phyloP scores from a whole-genome alignment of 2,329 filamentous ascomycete species.

The Apiospora aurea region DNA sequence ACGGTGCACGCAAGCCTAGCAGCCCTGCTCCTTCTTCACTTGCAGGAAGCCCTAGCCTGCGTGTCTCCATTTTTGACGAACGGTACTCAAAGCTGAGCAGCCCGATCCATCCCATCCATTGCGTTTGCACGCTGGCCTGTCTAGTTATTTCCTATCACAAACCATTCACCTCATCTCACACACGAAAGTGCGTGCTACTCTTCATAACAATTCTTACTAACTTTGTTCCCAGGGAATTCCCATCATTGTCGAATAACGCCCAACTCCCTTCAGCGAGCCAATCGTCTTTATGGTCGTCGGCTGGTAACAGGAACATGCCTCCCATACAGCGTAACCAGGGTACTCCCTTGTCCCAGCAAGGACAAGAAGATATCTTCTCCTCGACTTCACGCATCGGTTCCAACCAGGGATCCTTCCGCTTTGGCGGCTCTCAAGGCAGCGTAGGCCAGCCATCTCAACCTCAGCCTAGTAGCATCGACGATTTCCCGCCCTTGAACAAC shows the following conservation, averaged over 20 bases:
- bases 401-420: conserved; percentile 59
- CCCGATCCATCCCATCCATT: background rate
- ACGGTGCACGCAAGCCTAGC: background rate
- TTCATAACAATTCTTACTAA: background rate
- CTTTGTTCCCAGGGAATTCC: conserved; percentile 62
- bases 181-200: background rate
- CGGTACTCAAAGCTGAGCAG: conserved; percentile 22
- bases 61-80: background rate
- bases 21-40: background rate
- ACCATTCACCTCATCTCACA: background rate
- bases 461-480: conserved; percentile 59
- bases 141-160: background rate
- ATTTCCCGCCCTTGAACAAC: conserved; percentile 67
- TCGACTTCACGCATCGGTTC: conserved; percentile 46
- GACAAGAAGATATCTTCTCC: conserved; percentile 56
- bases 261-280: conserved; percentile 58
- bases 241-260: conserved; percentile 68
- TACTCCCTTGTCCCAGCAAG: conserved; percentile 59
- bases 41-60: conserved; percentile 13
- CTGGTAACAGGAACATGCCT: conserved; percentile 55
- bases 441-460: conserved; percentile 53
- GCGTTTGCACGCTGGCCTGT: background rate
- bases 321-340: conserved; percentile 59
- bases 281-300: conserved; percentile 62
- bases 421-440: conserved; percentile 54